Evolutionary conservation across 306 rosid genomes (phyloP).

Genomic region (Carpinus viminea): DNA sequence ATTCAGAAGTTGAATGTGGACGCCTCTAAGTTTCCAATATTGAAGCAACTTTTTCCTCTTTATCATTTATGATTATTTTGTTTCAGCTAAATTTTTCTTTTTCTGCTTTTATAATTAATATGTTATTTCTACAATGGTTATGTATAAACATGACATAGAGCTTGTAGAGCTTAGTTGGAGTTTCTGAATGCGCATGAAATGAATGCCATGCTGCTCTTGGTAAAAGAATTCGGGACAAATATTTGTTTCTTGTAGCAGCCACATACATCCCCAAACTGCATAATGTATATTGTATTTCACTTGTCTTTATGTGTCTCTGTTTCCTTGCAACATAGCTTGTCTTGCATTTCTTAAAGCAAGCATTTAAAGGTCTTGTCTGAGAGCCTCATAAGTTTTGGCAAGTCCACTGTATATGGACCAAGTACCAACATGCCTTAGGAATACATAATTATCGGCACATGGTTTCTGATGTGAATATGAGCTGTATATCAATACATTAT

Average conservation of each 20-base stretch:
- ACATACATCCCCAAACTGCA: background rate
- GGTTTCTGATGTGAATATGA: background rate
- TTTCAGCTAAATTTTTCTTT: background rate
- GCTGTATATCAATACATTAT: background rate
- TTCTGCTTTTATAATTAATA: background rate
- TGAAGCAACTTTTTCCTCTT: background rate
- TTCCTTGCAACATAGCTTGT: background rate
- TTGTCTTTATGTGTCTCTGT: background rate
- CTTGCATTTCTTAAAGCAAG: background rate
- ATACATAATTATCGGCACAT: background rate
- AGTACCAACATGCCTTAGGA: background rate
- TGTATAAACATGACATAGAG: background rate
- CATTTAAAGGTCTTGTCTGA: background rate
- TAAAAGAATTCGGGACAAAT: background rate
- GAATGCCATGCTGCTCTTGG: background rate
- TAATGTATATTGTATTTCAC: background rate
- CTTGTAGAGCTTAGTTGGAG: slow-evolving; percentile 9
- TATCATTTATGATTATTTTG: background rate
- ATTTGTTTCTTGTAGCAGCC: background rate
- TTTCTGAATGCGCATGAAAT: slow-evolving; percentile 1
- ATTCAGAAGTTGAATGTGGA: background rate
- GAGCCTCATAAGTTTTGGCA: background rate
- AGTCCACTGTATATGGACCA: background rate
- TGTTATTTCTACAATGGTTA: background rate
- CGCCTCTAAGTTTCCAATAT: background rate